Evolutionary conservation across 371 early-diverging fungal species (phyloP), one percentile per base, ranked within the genome.

Genomic region (Synchytrium microbalum): DNA sequence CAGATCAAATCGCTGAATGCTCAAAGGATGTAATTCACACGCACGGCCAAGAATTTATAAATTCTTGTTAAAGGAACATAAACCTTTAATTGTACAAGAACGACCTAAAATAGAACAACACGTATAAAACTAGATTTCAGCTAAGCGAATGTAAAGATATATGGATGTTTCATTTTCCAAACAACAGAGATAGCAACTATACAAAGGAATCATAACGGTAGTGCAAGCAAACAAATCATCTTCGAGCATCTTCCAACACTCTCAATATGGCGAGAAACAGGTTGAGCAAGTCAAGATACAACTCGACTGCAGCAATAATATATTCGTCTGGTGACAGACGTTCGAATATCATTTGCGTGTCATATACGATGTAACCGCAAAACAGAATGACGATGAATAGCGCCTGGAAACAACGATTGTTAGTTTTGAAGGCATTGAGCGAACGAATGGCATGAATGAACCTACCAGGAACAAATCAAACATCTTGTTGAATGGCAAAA

Each of bases 221-320:
- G n/a, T n/a, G n/a, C 51, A 51, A 51, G 23, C 14, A 51, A 51
- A 51, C 51, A 51, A 51, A 51, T 51, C 51, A 51, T 14, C 23
- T 23, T 51, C 61, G 27, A 66, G 53, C 31, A 70, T 70, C 2
- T 10, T 13, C 3, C 3, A 64, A 32, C 16, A 87, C 78, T 54
- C 85, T 77, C 57, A 91, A 73, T 46, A 91, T 79, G 33, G 82
- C 79, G 31, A 92, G 54, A 75, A 92, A 92, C 63, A 92, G 76
- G 67, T 92, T 92, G 72, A 92, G 72, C 13, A 92, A 65, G 67
- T 92, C 92, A 61, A 92, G 75, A 67, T 92, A 92, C 32, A 92
- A 77, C 64, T 82, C 80, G 33, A 87, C 72, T 16, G 84, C 76
- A n/a, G 87, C 90, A 59, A 84, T 63, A 23, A 90, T 84, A 65